phyloP scores from a whole-genome alignment of 2,329 filamentous ascomycete species.

The Fusarium lateritium region DNA sequence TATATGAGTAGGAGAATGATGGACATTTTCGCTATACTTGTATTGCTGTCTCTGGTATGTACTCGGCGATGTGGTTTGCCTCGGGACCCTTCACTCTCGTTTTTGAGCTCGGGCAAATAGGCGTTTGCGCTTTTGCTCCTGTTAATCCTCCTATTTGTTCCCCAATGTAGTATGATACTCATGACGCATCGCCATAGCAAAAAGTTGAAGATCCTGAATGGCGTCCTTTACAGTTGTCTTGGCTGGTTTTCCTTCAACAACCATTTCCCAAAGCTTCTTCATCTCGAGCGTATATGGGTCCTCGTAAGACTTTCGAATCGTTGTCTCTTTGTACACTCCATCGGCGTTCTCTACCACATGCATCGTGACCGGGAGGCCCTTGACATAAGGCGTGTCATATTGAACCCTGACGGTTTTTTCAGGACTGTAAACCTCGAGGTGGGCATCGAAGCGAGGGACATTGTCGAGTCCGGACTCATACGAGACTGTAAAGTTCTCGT shows the following conservation, averaged over 20 bases:
- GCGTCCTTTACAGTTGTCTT: constrained; percentile 53
- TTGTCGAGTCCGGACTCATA: constrained; percentile 71
- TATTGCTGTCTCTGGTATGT: no score
- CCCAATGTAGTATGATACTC: not conserved
- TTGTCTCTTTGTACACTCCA: constrained; percentile 57
- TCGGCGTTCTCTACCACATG: constrained; percentile 59
- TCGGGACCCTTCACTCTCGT: no score
- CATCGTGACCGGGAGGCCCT: constrained; percentile 66
- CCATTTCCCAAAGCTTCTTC: constrained; percentile 52
- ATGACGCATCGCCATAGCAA: constrained; percentile 18
- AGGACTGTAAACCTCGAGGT: constrained; percentile 66
- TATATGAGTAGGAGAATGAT: no score
- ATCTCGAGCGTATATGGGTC: constrained; percentile 59
- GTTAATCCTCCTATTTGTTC: not conserved
- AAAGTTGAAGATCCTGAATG: constrained; percentile 52
- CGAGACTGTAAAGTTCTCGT: constrained; percentile 63
- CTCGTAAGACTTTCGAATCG: constrained; percentile 61
- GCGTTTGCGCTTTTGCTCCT: no score
- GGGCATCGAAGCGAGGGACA: constrained; percentile 68
- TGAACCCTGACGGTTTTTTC: constrained; percentile 68
- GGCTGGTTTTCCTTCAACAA: constrained; percentile 35
- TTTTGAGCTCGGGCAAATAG: no score
- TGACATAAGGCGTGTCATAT: constrained; percentile 72
- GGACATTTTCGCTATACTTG: no score
- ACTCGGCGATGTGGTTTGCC: no score